These are phyloP conservation scores for Blastomyces parvus DNA, from an alignment of 2,329 filamentous ascomycete species.

Conservation along the genomic window DNA sequence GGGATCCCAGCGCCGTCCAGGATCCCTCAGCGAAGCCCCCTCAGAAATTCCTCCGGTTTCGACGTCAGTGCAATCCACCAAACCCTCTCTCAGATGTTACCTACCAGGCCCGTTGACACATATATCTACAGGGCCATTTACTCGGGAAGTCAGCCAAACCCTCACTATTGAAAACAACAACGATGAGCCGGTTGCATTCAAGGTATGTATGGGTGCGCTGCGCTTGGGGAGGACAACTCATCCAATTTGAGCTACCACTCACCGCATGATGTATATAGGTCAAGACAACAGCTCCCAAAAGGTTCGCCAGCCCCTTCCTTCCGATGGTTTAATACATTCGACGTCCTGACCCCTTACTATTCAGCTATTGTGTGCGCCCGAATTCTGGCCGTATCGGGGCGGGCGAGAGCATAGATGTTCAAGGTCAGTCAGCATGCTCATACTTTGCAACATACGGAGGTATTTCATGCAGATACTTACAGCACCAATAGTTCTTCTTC, in stretches of 20 bases:
- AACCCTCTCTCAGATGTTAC: slow-evolving; percentile 9
- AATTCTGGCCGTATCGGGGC: slow-evolving; percentile 95
- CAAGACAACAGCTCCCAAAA: slow-evolving; percentile 97
- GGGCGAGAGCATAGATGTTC: slow-evolving; percentile 80
- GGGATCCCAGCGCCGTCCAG: neutral
- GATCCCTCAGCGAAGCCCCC: neutral
- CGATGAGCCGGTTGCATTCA: slow-evolving; percentile 53
- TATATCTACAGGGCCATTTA: slow-evolving; percentile 49
- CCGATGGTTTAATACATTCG: slow-evolving; percentile 2
- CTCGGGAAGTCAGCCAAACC: slow-evolving; percentile 53
- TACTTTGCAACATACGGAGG: slow-evolving; percentile 3
- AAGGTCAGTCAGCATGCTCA: slow-evolving; percentile 49
- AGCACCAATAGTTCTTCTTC: slow-evolving; percentile 63
- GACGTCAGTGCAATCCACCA: slow-evolving; percentile 48
- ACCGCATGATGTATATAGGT: slow-evolving; percentile 49
- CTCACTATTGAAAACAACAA: slow-evolving; percentile 51
- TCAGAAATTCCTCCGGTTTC: slow-evolving; percentile 73
- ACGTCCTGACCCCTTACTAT: slow-evolving; percentile 9
- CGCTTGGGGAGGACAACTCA: neutral
- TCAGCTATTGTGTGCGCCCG: slow-evolving; percentile 90
- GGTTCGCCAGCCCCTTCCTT: slow-evolving; percentile 52
- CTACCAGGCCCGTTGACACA: slow-evolving; percentile 13
- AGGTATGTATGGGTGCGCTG: slow-evolving; percentile 42
- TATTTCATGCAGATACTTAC: slow-evolving; percentile 1
- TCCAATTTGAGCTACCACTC: slow-evolving; percentile 17